Evolutionary conservation across 1,139 yeast genomes (phyloP).

Genomic region (Zygoascus sp.): DNA sequence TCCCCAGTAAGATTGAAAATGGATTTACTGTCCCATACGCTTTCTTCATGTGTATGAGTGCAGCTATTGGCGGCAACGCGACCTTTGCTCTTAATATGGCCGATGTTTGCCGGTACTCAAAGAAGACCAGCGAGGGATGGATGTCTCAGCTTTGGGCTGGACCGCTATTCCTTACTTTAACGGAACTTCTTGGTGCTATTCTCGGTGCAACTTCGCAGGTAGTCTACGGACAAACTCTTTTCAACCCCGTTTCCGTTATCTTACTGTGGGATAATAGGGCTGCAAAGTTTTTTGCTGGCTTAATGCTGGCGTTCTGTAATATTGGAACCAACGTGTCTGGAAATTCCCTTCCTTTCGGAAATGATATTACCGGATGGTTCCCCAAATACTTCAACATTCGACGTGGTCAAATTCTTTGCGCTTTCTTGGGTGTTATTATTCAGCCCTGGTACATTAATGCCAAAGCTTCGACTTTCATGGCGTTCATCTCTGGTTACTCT

Average conservation of each 20-base stretch:
- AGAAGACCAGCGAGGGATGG: conserved; percentile 32
- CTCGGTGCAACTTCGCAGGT: conserved; percentile 37
- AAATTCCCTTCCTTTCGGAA: conserved; percentile 50
- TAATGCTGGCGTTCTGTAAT: conserved; percentile 44
- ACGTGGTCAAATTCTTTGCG: conserved; percentile 47
- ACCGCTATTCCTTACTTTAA: conserved; percentile 31
- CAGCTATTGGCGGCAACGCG: conserved; percentile 35
- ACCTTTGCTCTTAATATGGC: conserved; percentile 36
- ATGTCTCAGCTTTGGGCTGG: conserved; percentile 30
- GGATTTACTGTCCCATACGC: conserved; percentile 33
- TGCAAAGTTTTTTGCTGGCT: conserved; percentile 44
- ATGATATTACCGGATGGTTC: conserved; percentile 46
- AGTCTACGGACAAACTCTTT: conserved; percentile 34
- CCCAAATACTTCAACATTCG: conserved; percentile 48
- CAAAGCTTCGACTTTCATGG: conserved; percentile 42
- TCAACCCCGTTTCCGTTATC: conserved; percentile 38
- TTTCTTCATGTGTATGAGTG: conserved; percentile 31
- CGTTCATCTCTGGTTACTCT: conserved; percentile 44
- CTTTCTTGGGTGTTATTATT: conserved; percentile 41
- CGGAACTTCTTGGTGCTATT: conserved; percentile 35
- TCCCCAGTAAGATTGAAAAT: conserved; percentile 27
- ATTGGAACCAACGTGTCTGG: conserved; percentile 46
- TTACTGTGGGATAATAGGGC: conserved; percentile 27
- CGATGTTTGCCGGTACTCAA: conserved; percentile 34
- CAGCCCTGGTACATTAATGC: conserved; percentile 50